These are phyloP conservation scores for Triglochin maritima DNA, from an alignment of 106 monocot species.

Conservation along the genomic window DNA sequence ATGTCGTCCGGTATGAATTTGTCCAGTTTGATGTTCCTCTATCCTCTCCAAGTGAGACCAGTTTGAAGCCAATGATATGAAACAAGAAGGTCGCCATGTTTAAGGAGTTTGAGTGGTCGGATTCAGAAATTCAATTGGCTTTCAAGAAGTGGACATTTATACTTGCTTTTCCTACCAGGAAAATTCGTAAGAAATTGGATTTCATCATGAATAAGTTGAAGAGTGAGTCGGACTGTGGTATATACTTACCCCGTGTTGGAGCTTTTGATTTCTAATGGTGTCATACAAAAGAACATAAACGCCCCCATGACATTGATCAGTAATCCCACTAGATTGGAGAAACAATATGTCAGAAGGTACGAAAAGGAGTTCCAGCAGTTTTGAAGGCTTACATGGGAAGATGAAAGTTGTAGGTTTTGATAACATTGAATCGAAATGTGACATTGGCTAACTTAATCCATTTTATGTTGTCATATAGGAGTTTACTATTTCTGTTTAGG, in stretches of 20 bases:
- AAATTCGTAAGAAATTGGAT: not conserved
- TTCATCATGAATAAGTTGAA: not conserved
- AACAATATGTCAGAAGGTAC: conserved; percentile 1
- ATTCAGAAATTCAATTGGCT: not conserved
- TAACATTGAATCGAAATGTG: no score
- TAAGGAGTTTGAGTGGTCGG: conserved; percentile 2
- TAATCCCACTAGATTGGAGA: not conserved
- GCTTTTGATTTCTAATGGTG: not conserved
- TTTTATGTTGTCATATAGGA: no score
- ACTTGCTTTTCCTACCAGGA: not conserved
- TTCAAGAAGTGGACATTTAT: not conserved
- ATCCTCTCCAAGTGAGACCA: not conserved
- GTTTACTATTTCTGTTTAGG: no score
- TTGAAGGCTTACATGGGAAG: conserved; percentile 1
- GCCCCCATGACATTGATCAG: not conserved
- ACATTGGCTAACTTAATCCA: no score
- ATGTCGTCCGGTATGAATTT: not conserved
- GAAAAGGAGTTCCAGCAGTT: conserved; percentile 2
- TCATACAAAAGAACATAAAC: not conserved
- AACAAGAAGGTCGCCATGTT: not conserved
- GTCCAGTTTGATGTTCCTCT: not conserved
- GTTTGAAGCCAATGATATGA: not conserved
- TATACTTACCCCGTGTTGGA: conserved; percentile 2
- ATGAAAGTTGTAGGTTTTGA: not conserved
- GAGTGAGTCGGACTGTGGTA: not conserved